Evolutionary conservation across 2,329 filamentous ascomycete genomes (phyloP), one percentile per base, ranked within the genome.

Genomic region (Neoascochyta sp.): DNA sequence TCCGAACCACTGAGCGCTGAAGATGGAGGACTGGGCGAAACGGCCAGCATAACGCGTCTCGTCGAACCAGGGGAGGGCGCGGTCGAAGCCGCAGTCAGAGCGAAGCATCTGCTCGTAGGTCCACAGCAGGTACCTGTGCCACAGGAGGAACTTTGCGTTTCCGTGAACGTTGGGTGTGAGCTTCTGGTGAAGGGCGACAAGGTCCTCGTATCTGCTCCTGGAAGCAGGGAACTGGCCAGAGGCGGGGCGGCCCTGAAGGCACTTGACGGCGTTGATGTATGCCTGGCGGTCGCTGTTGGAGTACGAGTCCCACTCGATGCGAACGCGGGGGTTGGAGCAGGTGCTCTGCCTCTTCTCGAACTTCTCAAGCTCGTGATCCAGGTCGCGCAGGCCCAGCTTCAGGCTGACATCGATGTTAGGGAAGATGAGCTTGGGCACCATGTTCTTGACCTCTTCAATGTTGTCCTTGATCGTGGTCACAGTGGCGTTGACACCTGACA

Each of bases 51-150:
- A 60, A 27, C 41, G 46, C 16, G 51, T 50, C 51, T 62, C 40
- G 51, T 63, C 57, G 41, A 55, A 63, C 57, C 58, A 63, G 9
- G 66, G 66, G 24, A 66, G 43, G 19, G 49, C 38, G 24, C 57
- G 59, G 15, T 41, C 54, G 45, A 65, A 69, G 27, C 64, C 64
- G 39, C 67, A 70, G 37, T 69, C 66, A 12, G 51, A 38, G 29
- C 55, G 63, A 9, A 70, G 50, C 7, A 64, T 50, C 15, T 62
- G 45, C 47, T 70, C 67, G 37, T 66, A 68, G 4, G 52, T 47
- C 53, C 67, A 63, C 20, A 57, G 45, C 45, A 54, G 63, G 49
- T 66, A 65, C 20, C 67, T 55, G 51, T 69, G 66, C 66, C 66
- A 69, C 16, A 65, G 45, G 14, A 67, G 45, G 54, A 67, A 67